These are phyloP conservation scores for Bassia scoparia DNA, from an alignment of 148 eudicot species.

Conservation along the genomic window DNA sequence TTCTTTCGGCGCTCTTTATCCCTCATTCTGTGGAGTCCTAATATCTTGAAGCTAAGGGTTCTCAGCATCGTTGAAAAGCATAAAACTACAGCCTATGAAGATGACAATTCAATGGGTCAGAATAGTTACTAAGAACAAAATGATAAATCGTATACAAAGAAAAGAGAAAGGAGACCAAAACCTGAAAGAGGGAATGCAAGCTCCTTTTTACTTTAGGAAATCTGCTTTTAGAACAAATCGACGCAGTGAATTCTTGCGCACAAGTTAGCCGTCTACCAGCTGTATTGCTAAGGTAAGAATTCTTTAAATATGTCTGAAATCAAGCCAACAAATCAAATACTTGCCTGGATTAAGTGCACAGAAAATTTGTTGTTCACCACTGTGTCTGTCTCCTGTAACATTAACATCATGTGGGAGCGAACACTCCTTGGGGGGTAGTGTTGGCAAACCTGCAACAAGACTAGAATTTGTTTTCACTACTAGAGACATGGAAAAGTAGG, in stretches of 20 bases:
- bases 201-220: conserved; percentile 88
- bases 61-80: conserved; percentile 93
- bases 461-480: conserved; percentile 4
- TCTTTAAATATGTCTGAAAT: conserved; percentile 86
- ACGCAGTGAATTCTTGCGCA: conserved; percentile 98
- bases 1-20: conserved; percentile 91
- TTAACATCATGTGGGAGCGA: conserved; percentile 92
- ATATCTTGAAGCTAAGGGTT: conserved; percentile 92
- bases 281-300: conserved; percentile 85
- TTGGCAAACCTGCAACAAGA: conserved; percentile 84
- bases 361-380: conserved; percentile 4
- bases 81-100: conserved; percentile 76
- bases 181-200: conserved; percentile 96
- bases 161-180: conserved; percentile 29
- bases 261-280: conserved; percentile 94
- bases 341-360: background rate
- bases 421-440: conserved; percentile 98
- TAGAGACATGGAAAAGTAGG: conserved; percentile 5
- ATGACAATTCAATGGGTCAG: conserved; percentile 13
- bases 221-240: conserved; percentile 93
- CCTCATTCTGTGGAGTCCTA: conserved; percentile 85
- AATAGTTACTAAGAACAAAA: background rate
- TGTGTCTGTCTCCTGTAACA: conserved; percentile 51
- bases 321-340: conserved; percentile 6
- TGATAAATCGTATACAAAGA: background rate